Conservation (phyloP, 345 rosid genomes). For the Stellera chamaejasme region DNA sequence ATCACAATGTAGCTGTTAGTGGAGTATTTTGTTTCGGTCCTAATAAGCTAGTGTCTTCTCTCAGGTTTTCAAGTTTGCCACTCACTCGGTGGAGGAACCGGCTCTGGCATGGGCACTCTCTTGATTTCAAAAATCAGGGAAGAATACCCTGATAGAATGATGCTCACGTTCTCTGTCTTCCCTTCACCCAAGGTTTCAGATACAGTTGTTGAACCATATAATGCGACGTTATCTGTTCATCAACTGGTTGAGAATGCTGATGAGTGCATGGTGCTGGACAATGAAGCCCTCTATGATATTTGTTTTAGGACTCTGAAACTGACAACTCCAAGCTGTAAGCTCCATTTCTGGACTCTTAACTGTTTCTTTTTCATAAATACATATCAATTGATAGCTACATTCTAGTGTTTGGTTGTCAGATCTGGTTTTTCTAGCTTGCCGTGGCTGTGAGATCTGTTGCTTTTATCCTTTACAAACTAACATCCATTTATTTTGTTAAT, state of each 20-base stretch:
- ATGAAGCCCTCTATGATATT: constrained; percentile 24
- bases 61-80: constrained; percentile 26
- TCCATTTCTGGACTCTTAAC: neutral
- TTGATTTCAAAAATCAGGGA: constrained; percentile 24
- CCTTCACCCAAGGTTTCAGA: constrained; percentile 27
- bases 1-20: too few relatives aligned
- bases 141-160: constrained; percentile 28
- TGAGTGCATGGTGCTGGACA: constrained; percentile 28
- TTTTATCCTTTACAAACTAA: neutral
- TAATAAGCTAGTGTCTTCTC: neutral
- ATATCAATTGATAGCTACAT: neutral
- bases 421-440: neutral
- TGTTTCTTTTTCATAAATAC: neutral
- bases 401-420: too few relatives aligned
- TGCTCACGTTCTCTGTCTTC: constrained; percentile 29
- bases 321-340: constrained; percentile 28
- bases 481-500: neutral
- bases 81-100: constrained; percentile 26
- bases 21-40: too few relatives aligned
- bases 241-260: constrained; percentile 31
- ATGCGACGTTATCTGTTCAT: constrained; percentile 28
- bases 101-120: constrained; percentile 26
- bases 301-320: constrained; percentile 26
- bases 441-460: neutral
- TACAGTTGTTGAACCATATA: constrained; percentile 27